These are phyloP conservation scores for Lasiosphaeris hirsuta DNA, from an alignment of 495 filamentous ascomycete genomes.

Conservation along the genomic window DNA sequence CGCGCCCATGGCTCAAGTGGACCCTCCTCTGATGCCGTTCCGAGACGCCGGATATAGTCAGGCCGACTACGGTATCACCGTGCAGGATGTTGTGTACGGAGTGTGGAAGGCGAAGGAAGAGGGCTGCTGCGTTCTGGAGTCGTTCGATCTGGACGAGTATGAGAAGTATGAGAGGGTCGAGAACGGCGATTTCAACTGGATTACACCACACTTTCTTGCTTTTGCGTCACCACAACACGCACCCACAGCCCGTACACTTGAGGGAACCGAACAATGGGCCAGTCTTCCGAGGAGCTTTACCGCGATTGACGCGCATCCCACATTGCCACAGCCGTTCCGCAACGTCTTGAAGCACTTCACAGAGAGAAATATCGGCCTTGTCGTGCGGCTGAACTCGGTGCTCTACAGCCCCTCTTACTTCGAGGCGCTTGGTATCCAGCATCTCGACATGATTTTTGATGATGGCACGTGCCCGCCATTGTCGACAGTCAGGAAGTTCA, in stretches of 20 bases:
- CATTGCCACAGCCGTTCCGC: conserved; percentile 79
- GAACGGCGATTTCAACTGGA: conserved; percentile 99
- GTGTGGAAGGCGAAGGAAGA: conserved; percentile 99
- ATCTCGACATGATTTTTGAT: conserved; percentile 99
- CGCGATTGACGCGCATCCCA: conserved; percentile 59
- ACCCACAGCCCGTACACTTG: conserved; percentile 65
- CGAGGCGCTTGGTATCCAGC: conserved; percentile 87
- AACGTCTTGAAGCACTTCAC: conserved; percentile 90
- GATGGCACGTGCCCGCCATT: conserved; percentile 94
- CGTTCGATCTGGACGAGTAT: conserved; percentile 95
- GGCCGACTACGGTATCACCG: conserved; percentile 88
- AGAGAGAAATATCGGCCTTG: conserved; percentile 81
- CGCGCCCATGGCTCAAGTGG: conserved; percentile 90
- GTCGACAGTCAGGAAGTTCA: conserved; percentile 82
- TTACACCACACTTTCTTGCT: conserved; percentile 89
- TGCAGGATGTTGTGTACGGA: conserved; percentile 97
- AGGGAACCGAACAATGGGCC: conserved; percentile 66
- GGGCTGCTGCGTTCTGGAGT: conserved; percentile 76
- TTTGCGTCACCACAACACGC: conserved; percentile 91
- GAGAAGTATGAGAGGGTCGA: conserved; percentile 94
- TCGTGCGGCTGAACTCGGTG: conserved; percentile 92
- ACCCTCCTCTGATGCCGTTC: conserved; percentile 98
- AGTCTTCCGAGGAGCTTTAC: conserved; percentile 65
- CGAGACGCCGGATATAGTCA: conserved; percentile 97
- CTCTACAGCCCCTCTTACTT: conserved; percentile 96